These are phyloP conservation scores for Lepidium africanum DNA, from an alignment of 345 rosid genomes.

Conservation along the genomic window DNA sequence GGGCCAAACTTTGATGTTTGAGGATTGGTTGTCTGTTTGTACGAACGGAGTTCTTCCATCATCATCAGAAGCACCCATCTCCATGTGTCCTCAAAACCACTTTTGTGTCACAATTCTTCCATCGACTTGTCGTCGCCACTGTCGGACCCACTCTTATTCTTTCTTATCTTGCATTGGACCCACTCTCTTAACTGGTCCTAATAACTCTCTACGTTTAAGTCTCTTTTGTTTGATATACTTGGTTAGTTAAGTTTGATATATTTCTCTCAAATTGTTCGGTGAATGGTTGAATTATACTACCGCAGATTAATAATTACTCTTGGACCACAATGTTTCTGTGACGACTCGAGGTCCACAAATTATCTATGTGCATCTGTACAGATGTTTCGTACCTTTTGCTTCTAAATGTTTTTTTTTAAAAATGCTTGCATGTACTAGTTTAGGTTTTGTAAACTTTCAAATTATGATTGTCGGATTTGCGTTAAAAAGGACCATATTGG, in stretches of 20 bases:
- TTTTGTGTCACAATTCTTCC: background rate
- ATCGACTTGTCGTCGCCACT: background rate
- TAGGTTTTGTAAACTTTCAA: background rate
- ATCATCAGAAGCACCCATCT: background rate
- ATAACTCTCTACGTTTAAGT: no score
- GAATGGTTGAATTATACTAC: background rate
- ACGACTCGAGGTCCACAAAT: background rate
- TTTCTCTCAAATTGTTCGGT: background rate
- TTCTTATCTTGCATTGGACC: background rate
- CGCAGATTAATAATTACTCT: background rate
- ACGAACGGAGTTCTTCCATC: background rate
- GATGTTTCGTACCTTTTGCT: background rate
- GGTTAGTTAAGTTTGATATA: background rate
- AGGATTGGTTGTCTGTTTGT: background rate
- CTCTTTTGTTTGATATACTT: no score
- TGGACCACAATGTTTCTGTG: background rate
- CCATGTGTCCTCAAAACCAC: background rate
- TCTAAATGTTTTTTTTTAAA: background rate
- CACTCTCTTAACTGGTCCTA: background rate
- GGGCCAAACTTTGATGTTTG: background rate
- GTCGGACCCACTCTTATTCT: background rate
- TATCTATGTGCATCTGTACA: background rate
- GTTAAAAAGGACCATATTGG: background rate
- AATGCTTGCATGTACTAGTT: background rate
- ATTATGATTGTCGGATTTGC: background rate